phyloP scores from a whole-genome alignment of 768 basidiomycete genomes.

The Coprinellus aureogranulatus region DNA sequence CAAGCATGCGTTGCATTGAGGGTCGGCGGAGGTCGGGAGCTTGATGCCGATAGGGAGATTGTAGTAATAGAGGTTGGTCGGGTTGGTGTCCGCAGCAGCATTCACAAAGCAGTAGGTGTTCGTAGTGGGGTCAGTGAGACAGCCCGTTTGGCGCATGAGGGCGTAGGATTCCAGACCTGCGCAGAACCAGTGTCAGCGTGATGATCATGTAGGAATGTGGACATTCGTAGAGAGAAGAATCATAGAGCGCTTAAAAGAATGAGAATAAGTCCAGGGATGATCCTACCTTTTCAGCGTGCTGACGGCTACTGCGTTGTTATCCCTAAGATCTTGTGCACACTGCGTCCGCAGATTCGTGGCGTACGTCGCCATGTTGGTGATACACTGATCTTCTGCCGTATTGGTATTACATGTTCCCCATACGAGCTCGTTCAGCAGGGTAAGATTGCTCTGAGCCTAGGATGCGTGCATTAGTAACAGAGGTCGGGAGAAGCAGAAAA shows the following conservation, averaged over 20 bases:
- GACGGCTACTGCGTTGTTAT: constrained; percentile 49
- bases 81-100: constrained; percentile 54
- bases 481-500: too few relatives aligned
- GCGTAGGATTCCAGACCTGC: constrained; percentile 62
- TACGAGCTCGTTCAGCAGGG: constrained; percentile 61
- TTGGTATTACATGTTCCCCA: constrained; percentile 81
- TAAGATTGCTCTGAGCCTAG: constrained; percentile 64
- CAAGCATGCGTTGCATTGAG: constrained; percentile 65
- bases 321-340: constrained; percentile 57
- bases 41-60: constrained; percentile 56
- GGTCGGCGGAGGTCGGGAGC: constrained; percentile 44
- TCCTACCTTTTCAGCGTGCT: constrained; percentile 56
- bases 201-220: too few relatives aligned
- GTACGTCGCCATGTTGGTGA: constrained; percentile 67
- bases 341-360: constrained; percentile 42
- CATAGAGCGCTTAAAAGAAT: not conserved
- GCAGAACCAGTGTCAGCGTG: not conserved
- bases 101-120: constrained; percentile 74
- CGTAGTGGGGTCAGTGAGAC: constrained; percentile 53
- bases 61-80: constrained; percentile 74
- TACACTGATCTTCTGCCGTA: constrained; percentile 47
- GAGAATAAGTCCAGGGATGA: not conserved
- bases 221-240: not conserved
- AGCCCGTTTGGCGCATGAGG: constrained; percentile 61
- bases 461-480: too few relatives aligned